Conservation (phyloP, 495 filamentous ascomycete species). For the Trichoderma asperelloides region DNA sequence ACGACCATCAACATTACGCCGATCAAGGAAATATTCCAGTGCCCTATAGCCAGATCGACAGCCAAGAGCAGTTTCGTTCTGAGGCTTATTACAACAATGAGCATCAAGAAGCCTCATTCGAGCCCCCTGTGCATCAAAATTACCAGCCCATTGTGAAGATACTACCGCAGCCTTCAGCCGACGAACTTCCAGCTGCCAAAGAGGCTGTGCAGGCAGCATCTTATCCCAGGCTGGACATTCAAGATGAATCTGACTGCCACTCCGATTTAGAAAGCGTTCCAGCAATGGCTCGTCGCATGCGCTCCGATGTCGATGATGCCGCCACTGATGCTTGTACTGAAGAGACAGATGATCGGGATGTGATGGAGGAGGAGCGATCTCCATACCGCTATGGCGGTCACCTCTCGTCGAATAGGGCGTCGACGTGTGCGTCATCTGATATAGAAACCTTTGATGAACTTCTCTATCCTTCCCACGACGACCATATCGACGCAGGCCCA, state of each 20-base stretch:
- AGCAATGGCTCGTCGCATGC: not conserved
- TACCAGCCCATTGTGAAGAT: conserved; percentile 7
- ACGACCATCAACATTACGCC: not conserved
- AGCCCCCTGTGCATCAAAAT: not conserved
- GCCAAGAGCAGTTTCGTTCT: not conserved
- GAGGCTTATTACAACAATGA: conserved; percentile 1
- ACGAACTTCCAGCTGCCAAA: not conserved
- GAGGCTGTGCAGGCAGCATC: not conserved
- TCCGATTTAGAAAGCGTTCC: not conserved
- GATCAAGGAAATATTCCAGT: not conserved
- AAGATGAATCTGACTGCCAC: conserved; percentile 11
- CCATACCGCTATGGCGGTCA: not conserved
- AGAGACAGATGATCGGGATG: conserved; percentile 10
- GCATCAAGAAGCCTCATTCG: not conserved
- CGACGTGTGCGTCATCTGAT: conserved; percentile 24
- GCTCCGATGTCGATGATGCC: not conserved
- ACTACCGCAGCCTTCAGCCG: not conserved
- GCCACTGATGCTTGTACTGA: conserved; percentile 7
- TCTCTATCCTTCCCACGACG: conserved; percentile 17
- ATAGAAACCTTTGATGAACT: conserved; percentile 20
- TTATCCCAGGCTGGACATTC: conserved; percentile 9
- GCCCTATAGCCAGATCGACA: not conserved
- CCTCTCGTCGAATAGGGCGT: conserved; percentile 15
- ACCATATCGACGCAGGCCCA: conserved; percentile 19
- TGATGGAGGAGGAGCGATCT: not conserved